Percentiles rank a stretch among this genome's conserved stretches.
These are phyloP conservation scores for Saccharomycodes ludwigii DNA, from an alignment of 805 yeast genomes.

Conservation along the genomic window DNA sequence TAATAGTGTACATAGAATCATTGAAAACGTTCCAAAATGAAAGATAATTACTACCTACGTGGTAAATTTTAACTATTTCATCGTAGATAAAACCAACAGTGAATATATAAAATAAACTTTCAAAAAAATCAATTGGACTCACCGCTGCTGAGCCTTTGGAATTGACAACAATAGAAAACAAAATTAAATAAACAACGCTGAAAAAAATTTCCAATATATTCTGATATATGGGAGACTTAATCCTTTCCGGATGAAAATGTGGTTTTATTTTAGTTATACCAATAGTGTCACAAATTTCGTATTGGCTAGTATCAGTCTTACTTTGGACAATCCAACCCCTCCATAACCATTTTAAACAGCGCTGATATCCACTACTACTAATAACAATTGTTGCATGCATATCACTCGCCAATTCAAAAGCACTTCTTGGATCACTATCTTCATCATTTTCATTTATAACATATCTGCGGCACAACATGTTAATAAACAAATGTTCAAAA, in stretches of 20 bases:
- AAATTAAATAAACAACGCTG: conserved; percentile 45
- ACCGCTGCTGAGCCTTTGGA: conserved; percentile 29
- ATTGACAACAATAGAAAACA: conserved; percentile 51
- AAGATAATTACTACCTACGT: conserved; percentile 59
- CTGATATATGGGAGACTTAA: conserved; percentile 78
- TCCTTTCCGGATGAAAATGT: conserved; percentile 74
- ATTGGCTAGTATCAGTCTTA: conserved; percentile 53
- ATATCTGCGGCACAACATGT: conserved; percentile 68
- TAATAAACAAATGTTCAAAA: conserved; percentile 47
- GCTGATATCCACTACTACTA: conserved; percentile 70
- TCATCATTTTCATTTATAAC: conserved; percentile 48
- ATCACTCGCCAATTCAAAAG: conserved; percentile 77
- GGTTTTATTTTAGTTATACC: conserved; percentile 38
- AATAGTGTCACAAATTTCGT: conserved; percentile 50
- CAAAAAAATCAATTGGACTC: conserved; percentile 32
- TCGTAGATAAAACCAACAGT: conserved; percentile 57
- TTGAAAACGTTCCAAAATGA: conserved; percentile 76
- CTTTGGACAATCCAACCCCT: conserved; percentile 84
- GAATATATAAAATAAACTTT: conserved; percentile 47
- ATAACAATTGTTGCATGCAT: conserved; percentile 69
- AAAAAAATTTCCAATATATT: conserved; percentile 58
- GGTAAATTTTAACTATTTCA: conserved; percentile 59
- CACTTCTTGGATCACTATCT: conserved; percentile 57
- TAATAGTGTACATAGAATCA: conserved; percentile 49
- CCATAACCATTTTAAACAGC: conserved; percentile 87